Conservation (phyloP, 1,139 yeast genomes). For the Petasospora rhodanensis region DNA sequence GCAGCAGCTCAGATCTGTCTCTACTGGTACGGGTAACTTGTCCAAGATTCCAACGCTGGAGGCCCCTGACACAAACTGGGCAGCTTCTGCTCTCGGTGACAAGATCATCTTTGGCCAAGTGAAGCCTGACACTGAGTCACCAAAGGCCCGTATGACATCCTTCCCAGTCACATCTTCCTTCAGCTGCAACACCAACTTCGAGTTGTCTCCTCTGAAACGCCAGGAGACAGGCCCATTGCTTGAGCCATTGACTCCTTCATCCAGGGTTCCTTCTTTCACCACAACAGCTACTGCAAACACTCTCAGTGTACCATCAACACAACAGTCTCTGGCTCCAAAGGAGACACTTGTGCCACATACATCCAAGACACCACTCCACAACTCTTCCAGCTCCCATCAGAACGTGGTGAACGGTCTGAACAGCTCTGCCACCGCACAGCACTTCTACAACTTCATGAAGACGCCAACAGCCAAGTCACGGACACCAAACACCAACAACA, state of each 20-base stretch:
- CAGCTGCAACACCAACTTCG: conserved; percentile 60
- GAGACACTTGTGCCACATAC: no score
- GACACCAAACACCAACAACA: conserved; percentile 26
- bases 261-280: conserved; percentile 19
- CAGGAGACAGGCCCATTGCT: conserved; percentile 60
- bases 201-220: conserved; percentile 54
- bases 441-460: conserved; percentile 20
- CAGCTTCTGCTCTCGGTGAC: conserved; percentile 34
- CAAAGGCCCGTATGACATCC: conserved; percentile 6
- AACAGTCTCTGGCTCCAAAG: conserved; percentile 5
- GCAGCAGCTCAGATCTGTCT: conserved; percentile 13
- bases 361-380: conserved; percentile 21
- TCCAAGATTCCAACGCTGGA: conserved; percentile 34
- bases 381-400: conserved; percentile 16
- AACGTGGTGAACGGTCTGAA: conserved; percentile 9
- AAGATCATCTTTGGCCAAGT: conserved; percentile 28
- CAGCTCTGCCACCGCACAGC: conserved; percentile 15
- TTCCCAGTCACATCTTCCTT: conserved; percentile 45
- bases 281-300: conserved; percentile 16
- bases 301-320: conserved; percentile 15
- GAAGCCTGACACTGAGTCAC: conserved; percentile 13
- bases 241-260: conserved; percentile 41
- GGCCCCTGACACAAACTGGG: conserved; percentile 37
- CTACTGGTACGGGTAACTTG: conserved; percentile 18
- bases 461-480: conserved; percentile 25